These are phyloP conservation scores for Pleurotus eryngii DNA, from an alignment of 768 basidiomycete species.

Conservation along the genomic window DNA sequence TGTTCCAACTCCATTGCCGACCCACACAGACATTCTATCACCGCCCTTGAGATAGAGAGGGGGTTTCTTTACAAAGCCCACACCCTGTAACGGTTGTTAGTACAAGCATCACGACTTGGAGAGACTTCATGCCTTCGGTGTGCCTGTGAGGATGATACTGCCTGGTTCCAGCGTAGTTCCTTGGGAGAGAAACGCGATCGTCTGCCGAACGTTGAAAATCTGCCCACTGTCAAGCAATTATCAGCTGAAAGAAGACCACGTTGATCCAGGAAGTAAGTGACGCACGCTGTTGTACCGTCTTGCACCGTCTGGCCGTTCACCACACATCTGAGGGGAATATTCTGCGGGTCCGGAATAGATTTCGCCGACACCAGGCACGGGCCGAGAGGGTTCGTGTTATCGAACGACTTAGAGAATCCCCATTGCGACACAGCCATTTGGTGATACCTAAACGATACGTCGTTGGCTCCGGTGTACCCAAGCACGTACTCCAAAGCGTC, in stretches of 20 bases:
- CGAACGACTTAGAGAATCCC: slow-evolving; percentile 85
- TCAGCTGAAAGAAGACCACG: background rate
- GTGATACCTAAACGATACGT: slow-evolving; percentile 83
- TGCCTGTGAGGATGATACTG: slow-evolving; percentile 79
- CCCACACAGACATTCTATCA: slow-evolving; percentile 65
- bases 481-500: slow-evolving; percentile 86
- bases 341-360: slow-evolving; percentile 64
- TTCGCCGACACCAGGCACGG: slow-evolving; percentile 74
- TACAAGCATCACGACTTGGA: background rate
- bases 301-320: slow-evolving; percentile 71
- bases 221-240: slow-evolving; percentile 51
- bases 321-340: slow-evolving; percentile 54
- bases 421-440: slow-evolving; percentile 83
- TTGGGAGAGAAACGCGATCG: slow-evolving; percentile 78
- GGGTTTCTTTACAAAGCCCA: slow-evolving; percentile 75
- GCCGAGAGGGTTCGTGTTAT: slow-evolving; percentile 73
- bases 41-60: slow-evolving; percentile 69
- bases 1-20: slow-evolving; percentile 75
- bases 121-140: slow-evolving; percentile 44
- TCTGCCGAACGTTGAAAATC: slow-evolving; percentile 76
- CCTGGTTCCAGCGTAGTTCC: slow-evolving; percentile 82
- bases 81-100: slow-evolving; percentile 35
- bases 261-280: slow-evolving; percentile 6
- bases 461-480: slow-evolving; percentile 78
- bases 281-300: slow-evolving; percentile 76